Evolutionary conservation across 495 filamentous ascomycete genomes (phyloP).

Genomic region (Umbilicaria muhlenbergii): DNA sequence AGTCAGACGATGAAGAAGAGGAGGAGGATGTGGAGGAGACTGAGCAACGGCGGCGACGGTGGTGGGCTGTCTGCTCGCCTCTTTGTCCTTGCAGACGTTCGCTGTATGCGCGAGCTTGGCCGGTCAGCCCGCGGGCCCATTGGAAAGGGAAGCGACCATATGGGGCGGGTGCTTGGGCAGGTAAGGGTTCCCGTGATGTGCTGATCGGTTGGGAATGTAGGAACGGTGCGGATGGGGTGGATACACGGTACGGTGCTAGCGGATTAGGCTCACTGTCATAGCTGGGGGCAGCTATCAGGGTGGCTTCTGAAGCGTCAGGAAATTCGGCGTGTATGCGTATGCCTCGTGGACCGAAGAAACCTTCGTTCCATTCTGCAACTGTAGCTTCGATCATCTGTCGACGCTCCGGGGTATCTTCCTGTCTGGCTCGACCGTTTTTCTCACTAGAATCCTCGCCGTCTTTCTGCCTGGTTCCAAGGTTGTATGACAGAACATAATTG

Average conservation of each 20-base stretch:
- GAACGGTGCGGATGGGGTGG: too few relatives aligned
- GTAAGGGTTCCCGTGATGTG: background rate
- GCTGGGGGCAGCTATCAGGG: too few relatives aligned
- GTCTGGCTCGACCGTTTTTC: slow-evolving; percentile 29
- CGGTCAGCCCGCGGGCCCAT: background rate
- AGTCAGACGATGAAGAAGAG: slow-evolving; percentile 14
- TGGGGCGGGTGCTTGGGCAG: background rate
- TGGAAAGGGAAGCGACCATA: background rate
- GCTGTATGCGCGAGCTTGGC: too few relatives aligned
- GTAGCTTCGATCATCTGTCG: slow-evolving; percentile 25
- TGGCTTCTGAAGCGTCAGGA: too few relatives aligned
- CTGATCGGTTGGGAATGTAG: too few relatives aligned
- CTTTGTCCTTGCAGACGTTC: background rate
- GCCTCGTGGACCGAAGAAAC: slow-evolving; percentile 31
- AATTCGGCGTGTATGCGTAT: slow-evolving; percentile 15
- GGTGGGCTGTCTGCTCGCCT: background rate
- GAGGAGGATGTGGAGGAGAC: slow-evolving; percentile 11
- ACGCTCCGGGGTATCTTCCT: slow-evolving; percentile 17
- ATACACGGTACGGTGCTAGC: too few relatives aligned
- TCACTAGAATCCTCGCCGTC: slow-evolving; percentile 25
- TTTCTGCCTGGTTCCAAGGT: slow-evolving; percentile 24
- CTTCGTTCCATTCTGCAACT: slow-evolving; percentile 35
- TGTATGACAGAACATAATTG: slow-evolving; percentile 28
- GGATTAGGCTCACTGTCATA: too few relatives aligned
- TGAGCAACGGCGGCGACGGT: slow-evolving; percentile 1